Evolutionary conservation across 169 alveolate genomes (phyloP).

Genomic region (Plasmodium chabaudi): DNA sequence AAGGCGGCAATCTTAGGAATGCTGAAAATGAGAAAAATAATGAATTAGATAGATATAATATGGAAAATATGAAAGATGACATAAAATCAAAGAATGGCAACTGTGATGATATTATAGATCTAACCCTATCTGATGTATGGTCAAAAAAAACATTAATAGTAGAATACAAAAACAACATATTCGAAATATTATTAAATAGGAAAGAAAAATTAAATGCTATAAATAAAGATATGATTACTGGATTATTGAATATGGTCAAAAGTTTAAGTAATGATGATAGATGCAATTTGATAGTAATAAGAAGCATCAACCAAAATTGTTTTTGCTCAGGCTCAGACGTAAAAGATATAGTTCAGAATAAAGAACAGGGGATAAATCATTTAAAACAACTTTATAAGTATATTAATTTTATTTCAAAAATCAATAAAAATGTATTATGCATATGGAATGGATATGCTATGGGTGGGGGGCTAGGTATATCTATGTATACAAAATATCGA

Average conservation of each 20-base stretch:
- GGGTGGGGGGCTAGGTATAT: constrained; percentile 75
- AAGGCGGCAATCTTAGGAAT: neutral
- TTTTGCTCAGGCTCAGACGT: constrained; percentile 71
- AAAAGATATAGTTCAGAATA: constrained; percentile 53
- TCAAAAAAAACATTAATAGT: constrained; percentile 47
- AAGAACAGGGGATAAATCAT: constrained; percentile 58
- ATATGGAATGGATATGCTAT: constrained; percentile 72
- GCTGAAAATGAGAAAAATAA: neutral
- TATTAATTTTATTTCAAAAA: constrained; percentile 35
- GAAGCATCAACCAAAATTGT: constrained; percentile 30
- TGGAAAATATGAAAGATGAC: neutral
- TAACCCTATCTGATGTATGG: constrained; percentile 65
- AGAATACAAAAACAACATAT: constrained; percentile 43
- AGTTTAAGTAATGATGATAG: constrained; percentile 64
- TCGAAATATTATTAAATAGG: constrained; percentile 67
- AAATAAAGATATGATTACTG: constrained; percentile 69
- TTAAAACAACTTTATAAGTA: constrained; percentile 65
- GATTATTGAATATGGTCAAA: constrained; percentile 51
- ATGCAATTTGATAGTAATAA: constrained; percentile 30
- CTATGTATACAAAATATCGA: constrained; percentile 49
- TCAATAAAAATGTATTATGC: constrained; percentile 51
- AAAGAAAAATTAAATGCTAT: constrained; percentile 65
- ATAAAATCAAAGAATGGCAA: neutral
- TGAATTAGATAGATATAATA: neutral
- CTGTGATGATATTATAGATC: constrained; percentile 22